Percentiles rank a stretch among this genome's conserved stretches.
These are phyloP conservation scores for Alternaria arborescens DNA, from an alignment of 2,329 filamentous ascomycete genomes.

Conservation along the genomic window DNA sequence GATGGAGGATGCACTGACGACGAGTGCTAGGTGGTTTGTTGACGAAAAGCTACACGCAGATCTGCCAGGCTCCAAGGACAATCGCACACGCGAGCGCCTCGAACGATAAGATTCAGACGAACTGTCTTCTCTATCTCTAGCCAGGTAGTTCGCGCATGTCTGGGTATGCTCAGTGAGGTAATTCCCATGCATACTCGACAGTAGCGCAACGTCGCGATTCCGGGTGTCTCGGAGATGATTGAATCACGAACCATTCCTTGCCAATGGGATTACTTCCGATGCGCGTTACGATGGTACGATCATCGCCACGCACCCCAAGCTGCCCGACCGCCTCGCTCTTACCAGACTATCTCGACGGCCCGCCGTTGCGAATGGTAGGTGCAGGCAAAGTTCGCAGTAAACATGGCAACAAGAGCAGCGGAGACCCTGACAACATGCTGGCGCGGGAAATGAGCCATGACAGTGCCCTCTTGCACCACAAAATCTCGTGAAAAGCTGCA, in stretches of 20 bases:
- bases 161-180: background rate
- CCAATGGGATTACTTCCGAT: conserved; percentile 16
- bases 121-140: background rate
- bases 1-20: background rate
- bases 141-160: background rate
- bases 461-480: conserved; percentile 4
- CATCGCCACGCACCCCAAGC: conserved; percentile 5
- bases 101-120: background rate
- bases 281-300: conserved; percentile 10
- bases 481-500: conserved; percentile 3
- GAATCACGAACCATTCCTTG: background rate
- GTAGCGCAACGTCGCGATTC: conserved; percentile 2
- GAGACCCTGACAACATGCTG: conserved; percentile 5
- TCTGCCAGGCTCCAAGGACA: background rate
- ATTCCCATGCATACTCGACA: background rate
- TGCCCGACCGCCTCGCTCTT: conserved; percentile 8
- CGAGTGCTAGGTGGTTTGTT: background rate
- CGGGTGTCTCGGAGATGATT: conserved; percentile 4
- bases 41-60: background rate
- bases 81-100: background rate
- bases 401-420: conserved; percentile 13
- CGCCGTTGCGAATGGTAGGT: conserved; percentile 13
- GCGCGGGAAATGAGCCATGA: background rate
- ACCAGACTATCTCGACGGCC: conserved; percentile 3
- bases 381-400: conserved; percentile 2